These are phyloP conservation scores for Suillus brevipes DNA, from an alignment of 768 basidiomycete genomes.

Conservation along the genomic window DNA sequence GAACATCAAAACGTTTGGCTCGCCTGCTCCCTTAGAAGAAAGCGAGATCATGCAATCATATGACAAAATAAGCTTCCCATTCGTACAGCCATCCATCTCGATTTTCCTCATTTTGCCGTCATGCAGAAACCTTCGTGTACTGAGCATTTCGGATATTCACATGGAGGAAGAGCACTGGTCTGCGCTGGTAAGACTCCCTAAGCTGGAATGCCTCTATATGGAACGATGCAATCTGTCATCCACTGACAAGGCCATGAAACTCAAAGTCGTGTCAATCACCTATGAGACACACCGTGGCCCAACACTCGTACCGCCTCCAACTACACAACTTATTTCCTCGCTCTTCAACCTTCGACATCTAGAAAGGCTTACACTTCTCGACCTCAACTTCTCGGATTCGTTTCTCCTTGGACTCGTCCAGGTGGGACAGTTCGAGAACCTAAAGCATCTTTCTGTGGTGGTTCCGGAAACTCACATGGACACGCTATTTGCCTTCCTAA, in stretches of 20 bases:
- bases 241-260: neutral
- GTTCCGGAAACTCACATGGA: neutral
- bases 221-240: neutral
- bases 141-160: neutral
- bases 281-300: neutral
- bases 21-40: neutral
- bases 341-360: neutral
- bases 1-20: neutral
- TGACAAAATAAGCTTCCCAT: neutral
- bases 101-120: neutral
- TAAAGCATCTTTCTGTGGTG: neutral
- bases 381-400: neutral
- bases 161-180: neutral
- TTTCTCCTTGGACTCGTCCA: neutral
- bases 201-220: neutral
- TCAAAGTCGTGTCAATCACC: neutral
- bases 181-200: neutral
- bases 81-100: neutral
- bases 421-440: neutral
- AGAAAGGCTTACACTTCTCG: neutral
- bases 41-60: neutral
- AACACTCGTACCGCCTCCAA: neutral
- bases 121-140: neutral
- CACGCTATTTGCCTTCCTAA: neutral
- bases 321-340: neutral